These are phyloP conservation scores for Didymella arachidicola DNA, from an alignment of 2,329 filamentous ascomycete genomes.

Conservation along the genomic window DNA sequence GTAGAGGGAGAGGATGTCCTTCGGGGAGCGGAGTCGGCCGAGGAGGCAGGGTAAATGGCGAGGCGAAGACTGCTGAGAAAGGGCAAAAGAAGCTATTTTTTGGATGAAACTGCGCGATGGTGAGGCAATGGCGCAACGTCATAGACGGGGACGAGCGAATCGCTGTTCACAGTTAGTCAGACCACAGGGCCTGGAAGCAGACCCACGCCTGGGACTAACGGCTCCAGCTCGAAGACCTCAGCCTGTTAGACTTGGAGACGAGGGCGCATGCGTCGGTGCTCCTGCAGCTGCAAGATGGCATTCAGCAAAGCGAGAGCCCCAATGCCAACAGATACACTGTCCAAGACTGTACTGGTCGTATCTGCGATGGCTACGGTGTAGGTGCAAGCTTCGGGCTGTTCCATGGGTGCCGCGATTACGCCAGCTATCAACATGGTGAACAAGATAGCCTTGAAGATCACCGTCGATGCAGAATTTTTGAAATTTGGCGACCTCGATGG, in stretches of 20 bases:
- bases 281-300: not conserved
- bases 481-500: no score
- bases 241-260: not conserved
- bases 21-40: slow-evolving; percentile 33
- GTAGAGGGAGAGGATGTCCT: slow-evolving; percentile 49
- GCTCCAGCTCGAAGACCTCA: no score
- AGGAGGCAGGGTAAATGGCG: slow-evolving; percentile 12
- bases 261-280: not conserved
- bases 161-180: no score
- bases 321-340: not conserved
- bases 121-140: not conserved
- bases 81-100: slow-evolving; percentile 57
- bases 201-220: no score
- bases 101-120: slow-evolving; percentile 31
- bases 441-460: no score
- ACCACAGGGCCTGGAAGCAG: no score
- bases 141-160: not conserved
- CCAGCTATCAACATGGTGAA: no score
- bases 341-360: no score
- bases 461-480: no score
- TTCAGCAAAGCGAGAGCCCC: not conserved
- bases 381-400: no score
- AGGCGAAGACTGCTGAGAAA: slow-evolving; percentile 46
- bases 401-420: no score
- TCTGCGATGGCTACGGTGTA: no score